Evolutionary conservation across 192 early-diverging fungal genomes (phyloP).

Genomic region (Paraglomus brasilianum): DNA sequence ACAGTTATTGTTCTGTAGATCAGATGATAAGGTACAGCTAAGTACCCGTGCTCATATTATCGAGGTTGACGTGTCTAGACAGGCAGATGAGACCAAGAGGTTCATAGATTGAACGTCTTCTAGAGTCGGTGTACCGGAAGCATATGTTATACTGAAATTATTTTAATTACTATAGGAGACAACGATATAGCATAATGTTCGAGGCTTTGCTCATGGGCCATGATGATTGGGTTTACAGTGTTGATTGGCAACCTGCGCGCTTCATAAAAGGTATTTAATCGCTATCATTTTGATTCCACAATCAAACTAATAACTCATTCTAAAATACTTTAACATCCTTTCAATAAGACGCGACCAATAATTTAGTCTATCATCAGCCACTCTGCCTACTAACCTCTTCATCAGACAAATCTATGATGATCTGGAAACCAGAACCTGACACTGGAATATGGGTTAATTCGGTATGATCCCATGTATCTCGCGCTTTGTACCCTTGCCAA

Average conservation of each 20-base stretch:
- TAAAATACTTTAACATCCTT: background rate
- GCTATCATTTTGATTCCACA: background rate
- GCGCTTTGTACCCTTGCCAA: background rate
- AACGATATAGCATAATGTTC: constrained; percentile 65
- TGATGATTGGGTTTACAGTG: constrained; percentile 92
- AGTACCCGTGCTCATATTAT: constrained; percentile 84
- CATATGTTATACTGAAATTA: background rate
- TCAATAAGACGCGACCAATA: constrained; percentile 30
- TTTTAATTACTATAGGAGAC: constrained; percentile 16
- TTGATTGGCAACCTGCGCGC: constrained; percentile 70
- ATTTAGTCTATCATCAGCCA: constrained; percentile 52
- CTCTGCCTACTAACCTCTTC: constrained; percentile 81
- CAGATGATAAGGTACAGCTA: constrained; percentile 61
- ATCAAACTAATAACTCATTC: background rate
- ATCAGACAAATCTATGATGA: constrained; percentile 87
- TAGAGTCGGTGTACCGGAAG: too few relatives aligned
- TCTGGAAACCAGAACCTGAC: constrained; percentile 79
- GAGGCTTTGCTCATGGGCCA: constrained; percentile 94
- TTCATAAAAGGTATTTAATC: constrained; percentile 30
- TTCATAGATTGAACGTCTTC: background rate
- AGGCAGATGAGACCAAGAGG: constrained; percentile 20
- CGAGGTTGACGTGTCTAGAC: constrained; percentile 42
- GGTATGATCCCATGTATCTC: constrained; percentile 29
- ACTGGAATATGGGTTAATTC: constrained; percentile 84
- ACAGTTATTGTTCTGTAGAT: constrained; percentile 33